phyloP scores from a whole-genome alignment of 106 monocot species.

The Phalaenopsis equestris region DNA sequence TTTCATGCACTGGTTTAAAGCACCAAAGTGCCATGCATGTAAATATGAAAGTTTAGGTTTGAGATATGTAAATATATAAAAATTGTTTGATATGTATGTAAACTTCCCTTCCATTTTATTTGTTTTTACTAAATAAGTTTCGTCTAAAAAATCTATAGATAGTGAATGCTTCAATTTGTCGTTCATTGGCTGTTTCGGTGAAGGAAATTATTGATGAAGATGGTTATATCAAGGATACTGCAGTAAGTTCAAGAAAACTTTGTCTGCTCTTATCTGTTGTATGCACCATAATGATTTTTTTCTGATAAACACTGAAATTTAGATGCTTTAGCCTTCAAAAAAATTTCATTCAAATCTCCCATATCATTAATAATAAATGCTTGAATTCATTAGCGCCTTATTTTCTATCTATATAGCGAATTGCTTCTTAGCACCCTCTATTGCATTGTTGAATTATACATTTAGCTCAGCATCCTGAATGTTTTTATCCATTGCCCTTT shows the following conservation, averaged over 20 bases:
- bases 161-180: constrained; percentile 37
- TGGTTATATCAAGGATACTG: constrained; percentile 72
- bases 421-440: background rate
- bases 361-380: background rate
- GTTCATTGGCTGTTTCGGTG: constrained; percentile 41
- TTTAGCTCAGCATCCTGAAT: background rate
- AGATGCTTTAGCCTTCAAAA: background rate
- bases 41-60: no score
- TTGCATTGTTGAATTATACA: background rate
- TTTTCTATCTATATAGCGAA: background rate
- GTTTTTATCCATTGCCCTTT: background rate
- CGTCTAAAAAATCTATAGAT: constrained; percentile 30
- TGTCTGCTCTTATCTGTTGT: background rate
- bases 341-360: background rate
- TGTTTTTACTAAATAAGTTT: background rate
- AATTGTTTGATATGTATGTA: no score
- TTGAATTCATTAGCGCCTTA: background rate
- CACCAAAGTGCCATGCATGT: no score
- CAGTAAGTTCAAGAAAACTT: constrained; percentile 29
- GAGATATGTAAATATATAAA: no score
- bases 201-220: constrained; percentile 72
- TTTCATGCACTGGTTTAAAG: no score
- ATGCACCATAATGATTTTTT: background rate
- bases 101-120: background rate
- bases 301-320: background rate